These are phyloP conservation scores for Aspergillus versicolor DNA, from an alignment of 2,329 filamentous ascomycete species.

Conservation along the genomic window DNA sequence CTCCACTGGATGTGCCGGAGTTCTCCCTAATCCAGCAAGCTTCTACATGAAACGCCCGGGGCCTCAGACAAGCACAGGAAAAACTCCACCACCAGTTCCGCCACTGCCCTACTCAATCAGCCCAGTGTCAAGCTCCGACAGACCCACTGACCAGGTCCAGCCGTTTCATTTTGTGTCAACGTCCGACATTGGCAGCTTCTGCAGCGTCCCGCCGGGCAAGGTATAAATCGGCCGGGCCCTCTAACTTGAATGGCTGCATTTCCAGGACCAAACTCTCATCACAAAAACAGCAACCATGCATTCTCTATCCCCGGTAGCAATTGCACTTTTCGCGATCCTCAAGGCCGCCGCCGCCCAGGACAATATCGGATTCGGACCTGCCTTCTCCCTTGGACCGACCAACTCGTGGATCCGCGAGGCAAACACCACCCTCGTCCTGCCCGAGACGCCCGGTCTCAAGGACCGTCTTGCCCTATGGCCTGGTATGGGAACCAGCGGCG, in stretches of 20 bases:
- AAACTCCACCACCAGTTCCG: background rate
- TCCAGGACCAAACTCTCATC: no score
- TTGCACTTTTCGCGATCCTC: constrained; percentile 17
- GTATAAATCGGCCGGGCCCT: no score
- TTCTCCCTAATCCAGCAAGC: background rate
- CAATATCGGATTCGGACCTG: constrained; percentile 29
- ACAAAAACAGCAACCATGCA: no score
- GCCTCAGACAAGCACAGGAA: background rate
- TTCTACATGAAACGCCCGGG: background rate
- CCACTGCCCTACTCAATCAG: background rate
- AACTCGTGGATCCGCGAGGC: constrained; percentile 33
- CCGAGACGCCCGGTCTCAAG: constrained; percentile 24
- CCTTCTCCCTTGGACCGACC: constrained; percentile 33
- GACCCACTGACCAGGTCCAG: background rate
- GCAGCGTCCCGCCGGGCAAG: no score
- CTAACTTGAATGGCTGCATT: no score
- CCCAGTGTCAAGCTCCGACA: background rate
- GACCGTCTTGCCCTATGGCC: constrained; percentile 35
- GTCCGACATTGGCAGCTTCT: background rate
- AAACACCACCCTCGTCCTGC: constrained; percentile 30
- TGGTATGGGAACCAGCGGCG: constrained; percentile 33
- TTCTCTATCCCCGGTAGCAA: background rate
- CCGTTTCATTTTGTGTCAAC: background rate
- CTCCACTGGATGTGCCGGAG: background rate
- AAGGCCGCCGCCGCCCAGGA: constrained; percentile 13